Conservation (phyloP, 164 flowering plant genomes). For the Stephania japonica region DNA sequence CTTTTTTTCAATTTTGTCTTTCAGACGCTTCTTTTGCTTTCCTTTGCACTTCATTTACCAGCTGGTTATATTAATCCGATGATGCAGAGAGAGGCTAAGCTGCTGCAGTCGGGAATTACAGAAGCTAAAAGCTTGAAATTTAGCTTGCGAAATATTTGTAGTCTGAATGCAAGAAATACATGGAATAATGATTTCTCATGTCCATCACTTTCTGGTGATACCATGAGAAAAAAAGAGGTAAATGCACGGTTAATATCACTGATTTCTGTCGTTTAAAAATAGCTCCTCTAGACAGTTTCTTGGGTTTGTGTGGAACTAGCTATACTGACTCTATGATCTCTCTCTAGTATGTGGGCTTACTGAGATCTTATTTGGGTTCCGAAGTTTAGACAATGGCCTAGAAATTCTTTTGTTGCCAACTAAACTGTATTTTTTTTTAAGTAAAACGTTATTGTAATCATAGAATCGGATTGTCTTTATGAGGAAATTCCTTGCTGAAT, state of each 20-base stretch:
- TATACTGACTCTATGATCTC: neutral
- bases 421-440: neutral
- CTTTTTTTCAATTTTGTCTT: conserved; percentile 6
- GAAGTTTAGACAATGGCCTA: neutral
- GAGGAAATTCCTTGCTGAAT: no score
- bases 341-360: neutral
- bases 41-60: conserved; percentile 3
- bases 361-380: neutral
- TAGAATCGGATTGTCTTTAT: neutral
- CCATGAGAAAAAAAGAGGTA: conserved; percentile 29
- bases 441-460: neutral
- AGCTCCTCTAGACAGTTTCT: neutral
- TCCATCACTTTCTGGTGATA: conserved; percentile 16
- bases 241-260: neutral
- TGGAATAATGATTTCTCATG: conserved; percentile 15
- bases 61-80: neutral
- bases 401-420: neutral
- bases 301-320: neutral
- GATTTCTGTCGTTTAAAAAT: neutral
- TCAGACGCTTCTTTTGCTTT: conserved; percentile 1
- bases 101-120: conserved; percentile 37
- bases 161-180: conserved; percentile 15
- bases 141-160: conserved; percentile 10
- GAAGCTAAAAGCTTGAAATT: conserved; percentile 38
- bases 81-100: conserved; percentile 45